Base-by-base conservation (phyloP, 768 basidiomycete species). In the Mycena leptocephala region DNA sequence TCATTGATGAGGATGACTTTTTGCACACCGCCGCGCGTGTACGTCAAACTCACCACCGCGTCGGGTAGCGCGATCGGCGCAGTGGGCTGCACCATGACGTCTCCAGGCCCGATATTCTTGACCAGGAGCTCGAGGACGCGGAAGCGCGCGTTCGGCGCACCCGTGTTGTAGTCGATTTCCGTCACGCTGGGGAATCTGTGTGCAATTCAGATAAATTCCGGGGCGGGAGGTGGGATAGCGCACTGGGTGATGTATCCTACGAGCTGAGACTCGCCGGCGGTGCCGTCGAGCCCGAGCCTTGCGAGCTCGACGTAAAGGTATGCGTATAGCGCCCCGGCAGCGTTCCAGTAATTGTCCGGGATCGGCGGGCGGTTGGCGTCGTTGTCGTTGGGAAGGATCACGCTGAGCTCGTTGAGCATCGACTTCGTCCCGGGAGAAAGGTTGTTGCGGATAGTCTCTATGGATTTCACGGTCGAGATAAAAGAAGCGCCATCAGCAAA, bases 1-100 rank as follows among this genome's bases (percentile, higher is more conserved):
- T 55, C 53, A 55, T 55, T 55, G 53, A 55, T 55, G 53, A 55
- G 53, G 53, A 55, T 55, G 53, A 55, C 53, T 55, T 55, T 55
- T 13, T 37, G 53, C 53, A 55, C 53, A n/a, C 53, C 28, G 53
- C 53, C 53, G 53, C 53, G 53, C 53, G 53, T 55, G 53, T 55
- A 55, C 28, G 53, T 55, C 53, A 55, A 26, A 55, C 53, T 55
- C 53, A 55, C 53, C 26, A 55, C 53, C 53, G 24, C 53, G n/a
- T 55, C 53, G 53, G 53, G 53, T 55, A 55, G 53, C 53, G 53
- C 9, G 53, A 55, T 55, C 24, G 53, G 53, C 53, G 53, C 53
- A 10, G 53, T n/a, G 53, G 53, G 53, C 53, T 55, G 53, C 53
- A 55, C 53, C n/a, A 55, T 55, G 53, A 55, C 53, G 53, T 55